Percentiles rank a stretch among this genome's conserved stretches.
Evolutionary conservation across 345 rosid genomes (phyloP).

Genomic region (Populus tremula): DNA sequence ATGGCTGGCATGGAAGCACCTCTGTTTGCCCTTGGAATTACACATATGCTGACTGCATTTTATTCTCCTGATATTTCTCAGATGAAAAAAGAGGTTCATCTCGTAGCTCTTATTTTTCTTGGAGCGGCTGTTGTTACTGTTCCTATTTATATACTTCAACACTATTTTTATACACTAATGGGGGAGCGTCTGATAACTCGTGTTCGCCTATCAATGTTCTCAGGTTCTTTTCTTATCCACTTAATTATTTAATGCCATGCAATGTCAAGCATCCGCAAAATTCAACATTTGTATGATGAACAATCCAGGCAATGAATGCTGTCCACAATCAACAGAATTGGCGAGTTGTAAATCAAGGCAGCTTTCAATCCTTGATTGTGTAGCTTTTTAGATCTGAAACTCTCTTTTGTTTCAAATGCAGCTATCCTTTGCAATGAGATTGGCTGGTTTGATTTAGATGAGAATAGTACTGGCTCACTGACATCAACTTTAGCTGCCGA

Average conservation of each 20-base stretch:
- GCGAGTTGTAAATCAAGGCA: no score
- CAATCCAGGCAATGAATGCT: no score
- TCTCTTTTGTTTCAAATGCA: conserved; percentile 32
- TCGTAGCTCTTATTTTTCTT: conserved; percentile 46
- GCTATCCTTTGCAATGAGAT: conserved; percentile 80
- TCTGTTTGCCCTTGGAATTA: conserved; percentile 66
- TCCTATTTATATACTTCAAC: conserved; percentile 69
- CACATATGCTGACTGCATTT: conserved; percentile 61
- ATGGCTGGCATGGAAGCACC: conserved; percentile 73
- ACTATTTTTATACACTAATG: conserved; percentile 74
- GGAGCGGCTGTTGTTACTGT: conserved; percentile 47
- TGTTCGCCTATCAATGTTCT: conserved; percentile 63
- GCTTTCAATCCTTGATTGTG: background rate
- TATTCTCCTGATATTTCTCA: conserved; percentile 43
- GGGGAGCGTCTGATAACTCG: conserved; percentile 78
- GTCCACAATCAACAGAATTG: no score
- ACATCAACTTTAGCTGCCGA: conserved; percentile 72
- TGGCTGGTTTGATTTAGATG: conserved; percentile 87
- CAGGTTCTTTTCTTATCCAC: conserved; percentile 45
- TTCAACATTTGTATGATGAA: no score
- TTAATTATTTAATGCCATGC: background rate
- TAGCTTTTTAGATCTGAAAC: background rate
- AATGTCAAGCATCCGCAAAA: no score
- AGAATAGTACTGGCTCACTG: conserved; percentile 63
- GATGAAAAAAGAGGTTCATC: conserved; percentile 47